Evolutionary conservation across 345 rosid species (phyloP), one percentile per base, ranked within the genome.

Genomic region (Clarkia xantiana): DNA sequence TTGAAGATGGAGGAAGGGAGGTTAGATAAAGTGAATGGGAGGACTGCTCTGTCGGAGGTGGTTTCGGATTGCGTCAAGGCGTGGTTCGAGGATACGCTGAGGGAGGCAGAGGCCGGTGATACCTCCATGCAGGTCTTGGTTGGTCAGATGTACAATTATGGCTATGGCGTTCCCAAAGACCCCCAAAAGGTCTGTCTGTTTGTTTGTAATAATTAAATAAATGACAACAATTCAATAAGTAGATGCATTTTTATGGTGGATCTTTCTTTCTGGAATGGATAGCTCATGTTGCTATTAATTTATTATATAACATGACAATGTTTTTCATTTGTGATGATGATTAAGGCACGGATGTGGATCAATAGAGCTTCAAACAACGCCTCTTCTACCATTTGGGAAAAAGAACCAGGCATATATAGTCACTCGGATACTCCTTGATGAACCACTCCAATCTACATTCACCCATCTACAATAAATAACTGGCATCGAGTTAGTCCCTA

Each of bases 301-400:
- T 43, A 14, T 15, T 14, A 43, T 6, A 44, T 0, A 18, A 34
- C 6, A 14, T 46, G 6, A 19, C 25, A 10, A 19, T 10, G 11
- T 53, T 40, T 17, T 52, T 41, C 22, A 14, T 38, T 15, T 52
- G 40, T 49, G 2, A n/a, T 40, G 15, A 16, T 40, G 47, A 41
- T n/a, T n/a, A n/a, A 88, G 97, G 93, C 91, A 18, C 74, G 64
- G 55, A 72, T 70, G 62, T 88, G 93, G 94, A 72, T 81, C 51
- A 65, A 47, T 53, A 72, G 71, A 71, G 91, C 86, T 65, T 79
- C 91, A n/a, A 74, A 67, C 53, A 60, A 42, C 49, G 62, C 80
- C 50, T 60, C 81, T 59, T 79, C 77, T n/a, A n/a, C n/a, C n/a
- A n/a, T n/a, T n/a, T n/a, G n/a, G n/a, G n/a, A n/a, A n/a, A n/a